Conservation (phyloP, 2,329 filamentous ascomycete genomes). For the Aspergillus proliferans region DNA sequence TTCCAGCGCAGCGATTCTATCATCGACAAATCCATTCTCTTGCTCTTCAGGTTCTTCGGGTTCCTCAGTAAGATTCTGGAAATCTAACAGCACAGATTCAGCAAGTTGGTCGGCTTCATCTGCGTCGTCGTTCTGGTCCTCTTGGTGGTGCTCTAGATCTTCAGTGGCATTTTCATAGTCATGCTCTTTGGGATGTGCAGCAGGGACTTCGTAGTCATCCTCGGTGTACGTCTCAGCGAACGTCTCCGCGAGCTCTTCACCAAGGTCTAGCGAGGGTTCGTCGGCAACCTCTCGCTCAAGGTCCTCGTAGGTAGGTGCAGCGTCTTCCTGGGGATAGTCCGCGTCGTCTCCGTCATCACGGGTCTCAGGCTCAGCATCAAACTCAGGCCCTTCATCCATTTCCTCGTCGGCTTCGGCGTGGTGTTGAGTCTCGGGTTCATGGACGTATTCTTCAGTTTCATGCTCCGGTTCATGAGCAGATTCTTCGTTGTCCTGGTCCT, state of each 20-base stretch:
- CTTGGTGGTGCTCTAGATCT: not conserved
- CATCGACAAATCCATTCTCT: not conserved
- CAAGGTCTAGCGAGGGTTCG: not conserved
- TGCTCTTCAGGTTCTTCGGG: not conserved
- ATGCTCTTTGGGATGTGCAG: not conserved
- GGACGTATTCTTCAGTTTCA: not conserved
- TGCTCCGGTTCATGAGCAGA: not conserved
- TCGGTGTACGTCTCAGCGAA: not conserved
- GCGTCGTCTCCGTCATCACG: conserved; percentile 1
- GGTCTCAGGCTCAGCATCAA: not conserved
- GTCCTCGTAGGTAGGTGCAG: not conserved
- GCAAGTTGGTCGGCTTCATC: conserved; percentile 6
- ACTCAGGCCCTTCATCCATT: not conserved
- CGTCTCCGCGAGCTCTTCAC: not conserved
- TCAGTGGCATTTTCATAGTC: not conserved
- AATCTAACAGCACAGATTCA: not conserved
- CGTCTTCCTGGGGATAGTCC: conserved; percentile 1
- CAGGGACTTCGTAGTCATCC: not conserved
- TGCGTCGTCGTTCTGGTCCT: conserved; percentile 11
- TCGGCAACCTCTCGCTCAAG: not conserved
- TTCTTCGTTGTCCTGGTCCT: not conserved
- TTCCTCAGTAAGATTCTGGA: not conserved
- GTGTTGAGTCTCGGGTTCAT: not conserved
- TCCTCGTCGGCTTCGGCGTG: not conserved
- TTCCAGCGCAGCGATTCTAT: not conserved